phyloP scores from a whole-genome alignment of 441 rosid species.

The Aleurites moluccanus region DNA sequence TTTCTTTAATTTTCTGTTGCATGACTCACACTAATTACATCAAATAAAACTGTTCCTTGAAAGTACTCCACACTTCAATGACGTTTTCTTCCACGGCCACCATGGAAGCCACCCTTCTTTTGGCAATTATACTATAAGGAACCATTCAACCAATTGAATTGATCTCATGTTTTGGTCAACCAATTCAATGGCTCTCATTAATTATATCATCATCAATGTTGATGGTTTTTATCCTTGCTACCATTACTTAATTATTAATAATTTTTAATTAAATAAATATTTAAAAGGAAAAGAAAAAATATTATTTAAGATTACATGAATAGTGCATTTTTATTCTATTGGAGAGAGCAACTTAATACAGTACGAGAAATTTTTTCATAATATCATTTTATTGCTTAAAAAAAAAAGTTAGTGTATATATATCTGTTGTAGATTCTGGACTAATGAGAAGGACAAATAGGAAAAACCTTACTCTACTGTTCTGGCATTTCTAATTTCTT shows the following conservation, averaged over 20 bases:
- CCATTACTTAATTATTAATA: too few species aligned
- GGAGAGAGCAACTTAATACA: too few species aligned
- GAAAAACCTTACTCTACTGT: constrained; percentile 47
- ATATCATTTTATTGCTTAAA: background rate
- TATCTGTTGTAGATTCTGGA: constrained; percentile 43
- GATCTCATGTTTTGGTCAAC: constrained; percentile 4
- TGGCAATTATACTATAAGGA: background rate
- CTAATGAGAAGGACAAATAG: constrained; percentile 50
- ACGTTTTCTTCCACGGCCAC: background rate
- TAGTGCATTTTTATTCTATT: too few species aligned
- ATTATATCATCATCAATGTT: background rate
- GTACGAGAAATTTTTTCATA: fast-evolving
- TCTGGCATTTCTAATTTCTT: constrained; percentile 39
- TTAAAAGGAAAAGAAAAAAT: too few species aligned
- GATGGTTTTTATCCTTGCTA: background rate
- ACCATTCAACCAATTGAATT: constrained; percentile 10
- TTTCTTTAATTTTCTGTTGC: background rate
- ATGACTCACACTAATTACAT: background rate
- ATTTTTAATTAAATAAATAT: too few species aligned
- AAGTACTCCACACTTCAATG: constrained; percentile 3
- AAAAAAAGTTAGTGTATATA: constrained; percentile 22
- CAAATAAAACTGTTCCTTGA: background rate
- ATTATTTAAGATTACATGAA: too few species aligned
- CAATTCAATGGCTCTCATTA: constrained; percentile 16
- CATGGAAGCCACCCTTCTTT: background rate